Evolutionary conservation across 2,329 filamentous ascomycete species (phyloP).

Genomic region (Trichoderma sp.): DNA sequence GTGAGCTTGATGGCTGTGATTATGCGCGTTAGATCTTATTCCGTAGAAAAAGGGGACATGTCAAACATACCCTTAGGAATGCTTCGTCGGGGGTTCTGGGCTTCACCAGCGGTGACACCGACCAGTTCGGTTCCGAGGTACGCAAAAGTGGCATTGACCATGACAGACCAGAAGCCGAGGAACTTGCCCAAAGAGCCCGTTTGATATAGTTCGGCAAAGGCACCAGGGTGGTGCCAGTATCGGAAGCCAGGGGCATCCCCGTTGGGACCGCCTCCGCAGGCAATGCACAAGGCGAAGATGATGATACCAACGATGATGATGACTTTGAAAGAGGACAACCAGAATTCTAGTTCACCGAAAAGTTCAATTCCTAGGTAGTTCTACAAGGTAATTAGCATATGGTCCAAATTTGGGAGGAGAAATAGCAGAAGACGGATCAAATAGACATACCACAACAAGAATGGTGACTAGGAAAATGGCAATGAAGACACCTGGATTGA

Average conservation of each 20-base stretch:
- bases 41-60: neutral
- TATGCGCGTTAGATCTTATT: neutral
- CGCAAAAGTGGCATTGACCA: conserved; percentile 76
- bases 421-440: too few relatives aligned
- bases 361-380: conserved; percentile 65
- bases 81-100: conserved; percentile 73
- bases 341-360: conserved; percentile 65
- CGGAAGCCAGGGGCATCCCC: conserved; percentile 62
- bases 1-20: conserved; percentile 67
- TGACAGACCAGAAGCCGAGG: conserved; percentile 65
- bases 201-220: conserved; percentile 34
- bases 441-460: conserved; percentile 46
- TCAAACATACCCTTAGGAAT: conserved; percentile 54
- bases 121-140: conserved; percentile 76
- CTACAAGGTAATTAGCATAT: neutral
- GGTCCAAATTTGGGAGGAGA: neutral
- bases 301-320: conserved; percentile 65
- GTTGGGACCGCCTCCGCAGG: conserved; percentile 63
- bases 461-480: conserved; percentile 65
- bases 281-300: conserved; percentile 61
- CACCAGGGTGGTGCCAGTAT: conserved; percentile 63
- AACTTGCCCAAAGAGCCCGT: conserved; percentile 47
- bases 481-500: conserved; percentile 80
- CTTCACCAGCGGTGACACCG: conserved; percentile 75
- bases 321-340: conserved; percentile 66